A percentile compares a stretch with the other conserved stretches of the same genome.
phyloP scores from a whole-genome alignment of 306 rosid species.

The Sicyos baderoa region DNA sequence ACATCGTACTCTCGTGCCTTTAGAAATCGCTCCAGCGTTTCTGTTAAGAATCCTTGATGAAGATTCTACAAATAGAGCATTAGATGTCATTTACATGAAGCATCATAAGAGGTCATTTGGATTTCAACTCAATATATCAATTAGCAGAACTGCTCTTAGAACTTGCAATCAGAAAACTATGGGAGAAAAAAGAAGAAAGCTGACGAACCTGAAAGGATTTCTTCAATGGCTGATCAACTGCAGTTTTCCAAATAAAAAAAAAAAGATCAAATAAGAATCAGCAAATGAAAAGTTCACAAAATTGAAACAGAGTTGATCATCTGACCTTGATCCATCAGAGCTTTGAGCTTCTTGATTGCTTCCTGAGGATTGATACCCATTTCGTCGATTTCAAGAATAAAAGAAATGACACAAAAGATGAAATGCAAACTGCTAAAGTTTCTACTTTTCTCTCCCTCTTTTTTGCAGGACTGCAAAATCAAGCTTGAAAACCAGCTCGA shows the following conservation, averaged over 20 bases:
- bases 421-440: too few species aligned
- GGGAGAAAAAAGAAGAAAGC: background rate
- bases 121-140: background rate
- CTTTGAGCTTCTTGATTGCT: slow-evolving; percentile 49
- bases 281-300: background rate
- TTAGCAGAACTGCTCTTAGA: background rate
- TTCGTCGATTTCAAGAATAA: background rate
- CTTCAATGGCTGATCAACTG: slow-evolving; percentile 69
- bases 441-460: background rate
- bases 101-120: background rate
- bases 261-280: background rate
- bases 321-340: slow-evolving; percentile 70
- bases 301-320: slow-evolving; percentile 8
- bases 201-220: slow-evolving; percentile 67
- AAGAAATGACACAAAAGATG: too few species aligned
- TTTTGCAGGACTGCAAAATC: background rate
- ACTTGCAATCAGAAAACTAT: background rate
- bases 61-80: slow-evolving; percentile 49
- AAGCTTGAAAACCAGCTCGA: background rate
- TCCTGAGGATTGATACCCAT: slow-evolving; percentile 74
- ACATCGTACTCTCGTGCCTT: slow-evolving; percentile 85
- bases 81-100: background rate
- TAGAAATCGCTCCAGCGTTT: slow-evolving; percentile 62
- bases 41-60: slow-evolving; percentile 63
- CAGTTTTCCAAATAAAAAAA: slow-evolving; percentile 22